These are phyloP conservation scores for Leishmania turanica DNA, from an alignment of 208 protist species.

Conservation along the genomic window DNA sequence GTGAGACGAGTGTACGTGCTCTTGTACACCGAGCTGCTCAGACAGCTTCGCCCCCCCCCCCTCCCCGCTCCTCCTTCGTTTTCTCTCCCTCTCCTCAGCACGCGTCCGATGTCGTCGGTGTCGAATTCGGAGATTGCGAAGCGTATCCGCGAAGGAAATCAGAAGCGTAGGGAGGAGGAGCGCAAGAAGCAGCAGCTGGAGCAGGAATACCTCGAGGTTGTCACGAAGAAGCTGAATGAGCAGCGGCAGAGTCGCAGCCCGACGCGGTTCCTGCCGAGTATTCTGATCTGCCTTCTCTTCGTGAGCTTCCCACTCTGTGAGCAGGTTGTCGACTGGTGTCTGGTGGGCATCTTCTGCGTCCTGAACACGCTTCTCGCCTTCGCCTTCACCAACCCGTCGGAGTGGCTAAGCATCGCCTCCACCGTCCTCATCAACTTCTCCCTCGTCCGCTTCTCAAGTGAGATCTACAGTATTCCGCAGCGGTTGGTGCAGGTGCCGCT, in stretches of 20 bases:
- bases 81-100: neutral
- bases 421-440: conserved; percentile 63
- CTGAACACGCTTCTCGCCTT: conserved; percentile 57
- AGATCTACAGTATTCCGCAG: conserved; percentile 57
- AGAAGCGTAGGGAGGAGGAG: conserved; percentile 56
- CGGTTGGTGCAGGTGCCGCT: conserved; percentile 36
- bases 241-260: conserved; percentile 18
- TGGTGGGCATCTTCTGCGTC: conserved; percentile 54
- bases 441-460: conserved; percentile 54
- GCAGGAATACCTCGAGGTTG: conserved; percentile 54
- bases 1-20: neutral
- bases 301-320: conserved; percentile 83
- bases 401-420: conserved; percentile 55
- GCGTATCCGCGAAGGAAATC: conserved; percentile 66
- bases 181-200: conserved; percentile 64
- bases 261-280: conserved; percentile 58
- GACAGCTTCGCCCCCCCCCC: neutral
- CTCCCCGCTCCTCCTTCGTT: neutral
- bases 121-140: conserved; percentile 44
- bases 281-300: conserved; percentile 80
- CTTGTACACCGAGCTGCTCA: neutral
- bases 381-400: conserved; percentile 46
- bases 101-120: conserved; percentile 6
- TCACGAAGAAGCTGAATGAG: conserved; percentile 33
- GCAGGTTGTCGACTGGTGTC: conserved; percentile 70